Percentiles rank a stretch among this genome's conserved stretches.
Conservation (phyloP, 768 basidiomycete species). For the Cantharellus anzutake region DNA sequence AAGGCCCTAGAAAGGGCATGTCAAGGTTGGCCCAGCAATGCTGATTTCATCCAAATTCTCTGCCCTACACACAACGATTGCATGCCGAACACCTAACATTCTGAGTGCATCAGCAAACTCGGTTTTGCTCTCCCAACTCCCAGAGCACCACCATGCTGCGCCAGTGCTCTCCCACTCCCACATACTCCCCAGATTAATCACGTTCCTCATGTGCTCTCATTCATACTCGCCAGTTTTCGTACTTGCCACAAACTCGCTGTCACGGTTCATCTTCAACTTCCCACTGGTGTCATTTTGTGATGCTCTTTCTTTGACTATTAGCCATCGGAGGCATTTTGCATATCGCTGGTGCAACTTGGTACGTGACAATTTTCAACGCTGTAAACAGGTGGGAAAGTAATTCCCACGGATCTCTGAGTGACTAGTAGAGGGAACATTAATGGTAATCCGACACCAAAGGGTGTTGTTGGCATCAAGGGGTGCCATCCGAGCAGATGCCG, state of each 20-base stretch:
- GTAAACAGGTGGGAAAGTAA: no score
- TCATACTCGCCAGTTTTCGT: constrained; percentile 75
- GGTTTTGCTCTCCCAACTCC: no score
- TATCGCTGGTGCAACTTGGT: no score
- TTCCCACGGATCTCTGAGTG: no score
- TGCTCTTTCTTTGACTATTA: not conserved
- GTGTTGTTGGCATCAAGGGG: no score
- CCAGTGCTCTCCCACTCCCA: constrained; percentile 28
- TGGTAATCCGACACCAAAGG: no score
- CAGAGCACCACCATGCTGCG: no score
- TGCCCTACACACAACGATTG: constrained; percentile 81
- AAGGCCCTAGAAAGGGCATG: constrained; percentile 41
- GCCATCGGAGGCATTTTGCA: no score
- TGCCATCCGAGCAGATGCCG: no score
- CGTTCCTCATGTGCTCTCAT: constrained; percentile 85
- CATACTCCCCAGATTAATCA: constrained; percentile 51
- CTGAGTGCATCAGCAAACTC: constrained; percentile 59
- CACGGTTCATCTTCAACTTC: constrained; percentile 50
- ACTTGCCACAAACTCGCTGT: constrained; percentile 91
- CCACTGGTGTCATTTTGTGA: not conserved
- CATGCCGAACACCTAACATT: constrained; percentile 50
- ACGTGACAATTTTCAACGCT: no score
- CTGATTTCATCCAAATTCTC: constrained; percentile 92
- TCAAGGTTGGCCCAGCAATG: constrained; percentile 67
- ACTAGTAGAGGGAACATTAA: no score